Conservation (phyloP, 768 basidiomycete genomes). For the Rhodocollybia butyracea region DNA sequence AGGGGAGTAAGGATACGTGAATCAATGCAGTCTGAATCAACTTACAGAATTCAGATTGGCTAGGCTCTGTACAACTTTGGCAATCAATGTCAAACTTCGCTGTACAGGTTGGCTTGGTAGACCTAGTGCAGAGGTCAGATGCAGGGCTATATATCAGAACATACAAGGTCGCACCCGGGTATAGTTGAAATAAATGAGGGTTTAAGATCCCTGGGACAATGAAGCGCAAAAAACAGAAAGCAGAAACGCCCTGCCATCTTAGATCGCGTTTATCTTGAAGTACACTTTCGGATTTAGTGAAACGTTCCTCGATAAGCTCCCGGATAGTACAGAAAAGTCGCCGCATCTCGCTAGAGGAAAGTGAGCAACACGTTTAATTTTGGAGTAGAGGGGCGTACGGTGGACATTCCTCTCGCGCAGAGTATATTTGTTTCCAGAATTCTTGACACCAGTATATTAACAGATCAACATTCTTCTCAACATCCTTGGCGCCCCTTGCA, state of each 20-base stretch:
- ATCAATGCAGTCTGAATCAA: constrained; percentile 7
- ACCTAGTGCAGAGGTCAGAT: constrained; percentile 37
- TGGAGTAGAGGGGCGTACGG: constrained; percentile 42
- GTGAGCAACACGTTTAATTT: constrained; percentile 6
- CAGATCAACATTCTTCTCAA: constrained; percentile 56
- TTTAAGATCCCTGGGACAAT: constrained; percentile 89
- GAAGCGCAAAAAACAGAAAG: constrained; percentile 87
- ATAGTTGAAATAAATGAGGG: constrained; percentile 80
- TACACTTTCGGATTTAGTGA: constrained; percentile 32
- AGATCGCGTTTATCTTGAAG: constrained; percentile 48
- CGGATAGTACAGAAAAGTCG: constrained; percentile 67
- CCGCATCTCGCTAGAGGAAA: constrained; percentile 61
- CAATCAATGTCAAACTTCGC: constrained; percentile 79
- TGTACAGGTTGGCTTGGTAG: constrained; percentile 65
- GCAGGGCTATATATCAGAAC: neutral
- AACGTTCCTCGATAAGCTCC: constrained; percentile 66
- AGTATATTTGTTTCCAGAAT: constrained; percentile 81
- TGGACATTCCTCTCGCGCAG: constrained; percentile 69
- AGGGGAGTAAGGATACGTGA: neutral
- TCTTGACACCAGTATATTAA: constrained; percentile 77
- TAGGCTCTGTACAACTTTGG: constrained; percentile 86
- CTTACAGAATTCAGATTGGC: constrained; percentile 79
- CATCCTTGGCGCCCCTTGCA: constrained; percentile 55
- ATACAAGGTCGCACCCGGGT: constrained; percentile 49
- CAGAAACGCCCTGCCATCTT: constrained; percentile 81